Conservation (phyloP, 192 early-diverging fungal species). For the Irineochytrium annulatum region DNA sequence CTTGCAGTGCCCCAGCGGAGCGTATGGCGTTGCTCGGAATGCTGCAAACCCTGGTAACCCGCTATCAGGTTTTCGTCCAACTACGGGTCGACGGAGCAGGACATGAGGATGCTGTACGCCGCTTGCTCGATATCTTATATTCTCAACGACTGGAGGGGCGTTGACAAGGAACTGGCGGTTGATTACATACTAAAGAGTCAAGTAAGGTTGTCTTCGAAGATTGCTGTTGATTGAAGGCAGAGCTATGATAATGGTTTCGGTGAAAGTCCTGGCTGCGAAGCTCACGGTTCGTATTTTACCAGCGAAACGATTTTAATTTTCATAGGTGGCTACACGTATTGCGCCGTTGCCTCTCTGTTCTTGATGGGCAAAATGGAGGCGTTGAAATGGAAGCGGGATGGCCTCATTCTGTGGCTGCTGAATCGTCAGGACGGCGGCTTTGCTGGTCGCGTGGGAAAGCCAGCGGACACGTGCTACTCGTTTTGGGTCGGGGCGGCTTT, state of each 20-base stretch:
- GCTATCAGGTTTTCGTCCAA: slow-evolving; percentile 62
- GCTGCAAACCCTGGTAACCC: not conserved
- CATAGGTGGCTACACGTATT: slow-evolving; percentile 81
- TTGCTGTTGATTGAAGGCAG: slow-evolving; percentile 29
- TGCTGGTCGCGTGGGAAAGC: slow-evolving; percentile 85
- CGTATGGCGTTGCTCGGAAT: slow-evolving; percentile 33
- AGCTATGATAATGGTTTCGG: slow-evolving; percentile 76
- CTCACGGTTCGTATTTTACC: slow-evolving; percentile 79
- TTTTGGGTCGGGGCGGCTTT: slow-evolving; percentile 94
- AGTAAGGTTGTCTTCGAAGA: slow-evolving; percentile 61
- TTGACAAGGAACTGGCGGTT: slow-evolving; percentile 59
- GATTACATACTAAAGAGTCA: slow-evolving; percentile 58
- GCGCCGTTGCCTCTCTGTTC: slow-evolving; percentile 77
- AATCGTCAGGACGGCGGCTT: slow-evolving; percentile 80
- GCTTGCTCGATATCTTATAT: slow-evolving; percentile 79
- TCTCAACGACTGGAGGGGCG: slow-evolving; percentile 84
- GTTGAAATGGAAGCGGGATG: slow-evolving; percentile 34
- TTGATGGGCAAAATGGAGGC: slow-evolving; percentile 57
- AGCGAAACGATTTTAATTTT: too few relatives aligned
- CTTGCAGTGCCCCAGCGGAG: slow-evolving; percentile 74
- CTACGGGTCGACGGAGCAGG: slow-evolving; percentile 67
- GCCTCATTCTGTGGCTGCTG: slow-evolving; percentile 71
- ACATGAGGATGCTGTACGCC: slow-evolving; percentile 89
- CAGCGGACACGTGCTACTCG: slow-evolving; percentile 90
- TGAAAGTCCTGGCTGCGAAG: slow-evolving; percentile 71